Evolutionary conservation across 495 filamentous ascomycete species (phyloP), one percentile per base, ranked within the genome.

Genomic region (Coniosporium apollinis): DNA sequence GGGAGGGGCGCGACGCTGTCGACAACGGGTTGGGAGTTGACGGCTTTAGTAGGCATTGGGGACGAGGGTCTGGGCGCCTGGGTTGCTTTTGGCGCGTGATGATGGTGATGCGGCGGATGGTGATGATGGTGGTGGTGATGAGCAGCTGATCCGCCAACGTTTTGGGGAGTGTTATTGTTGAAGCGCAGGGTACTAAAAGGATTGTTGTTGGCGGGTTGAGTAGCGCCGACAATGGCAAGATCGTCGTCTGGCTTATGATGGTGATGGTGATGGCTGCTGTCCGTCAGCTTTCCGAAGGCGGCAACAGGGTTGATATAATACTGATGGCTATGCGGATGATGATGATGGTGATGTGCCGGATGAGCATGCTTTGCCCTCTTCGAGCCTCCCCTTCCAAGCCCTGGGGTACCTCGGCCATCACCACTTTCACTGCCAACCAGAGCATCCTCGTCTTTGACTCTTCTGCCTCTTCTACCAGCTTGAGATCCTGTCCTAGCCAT

Each of bases 231-330:
- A n/a, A 26, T 17, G 14, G 62, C 40, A 21, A 56, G 49, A 36
- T 78, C 74, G n/a, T 82, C 76, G 34, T 70, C 61, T 28, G 64
- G 64, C 45, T 80, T 78, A 42, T 79, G 79, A 50, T 87, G 79
- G 41, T 86, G 82, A 45, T 74, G 70, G 36, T 74, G 70, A 43
- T 82, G 74, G 53, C 72, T 74, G 52, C 36, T 33, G 46, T 38
- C 31, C 38, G 38, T 43, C 15, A 45, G 35, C 28, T 29, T 6
- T 30, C 11, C 19, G 1, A 21, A 21, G 16, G 16, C 7, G 33
- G 34, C 16, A 39, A 22, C n/a, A 36, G 33, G 22, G 31, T 17
- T 22, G 10, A 7, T 20, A 25, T 52, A 57, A 47, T 54, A 65
- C 56, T 65, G 65, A 36, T 60, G 62, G 5, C 41, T 32, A 36